Base-by-base conservation (phyloP, 2,329 filamentous ascomycete species). In the Hypoxylon sp. region DNA sequence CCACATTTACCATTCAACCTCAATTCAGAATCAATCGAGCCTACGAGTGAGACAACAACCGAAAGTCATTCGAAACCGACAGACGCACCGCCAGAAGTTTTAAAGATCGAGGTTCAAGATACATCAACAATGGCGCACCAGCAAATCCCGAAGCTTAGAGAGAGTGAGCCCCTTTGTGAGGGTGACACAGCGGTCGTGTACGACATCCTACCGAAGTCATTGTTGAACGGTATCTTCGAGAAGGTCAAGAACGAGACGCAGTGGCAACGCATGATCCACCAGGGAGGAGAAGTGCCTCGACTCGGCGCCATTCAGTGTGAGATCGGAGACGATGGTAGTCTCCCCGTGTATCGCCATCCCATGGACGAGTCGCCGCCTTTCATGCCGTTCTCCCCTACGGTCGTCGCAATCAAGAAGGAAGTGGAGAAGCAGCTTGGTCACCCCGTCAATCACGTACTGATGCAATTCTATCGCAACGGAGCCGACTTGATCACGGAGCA, bases 401-500 rank as follows among this genome's bases (percentile, higher is more conserved):
- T 98, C 0, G 79, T 88, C 17, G 79, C 82, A 34, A 89, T 98
- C 61, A 89, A 89, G 62, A 76, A 79, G 13, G 84, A 85, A 56
- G 89, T 93, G 0, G 92, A 97, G 75, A 82, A 85, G 58, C 81
- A 87, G 15, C 83, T 97, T 1, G 90, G 91, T 0, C 95, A 98
- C 72, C 80, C 86, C 0, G 79, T 99, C 43, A 99, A 99, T 72
- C 95, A 99, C 75, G 94, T 89, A 1, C 80, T 99, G 49, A 96
- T 99, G 47, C 95, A 99, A 74, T 86, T 93, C 60, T 99, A 99
- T 74, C 91, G 95, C n/a, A 85, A 86, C 69, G 92, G 94, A 2
- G 88, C 87, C 49, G 95, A 99, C 78, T 93, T 93, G 75, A 99
- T 99, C 65, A 95, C 92, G 0, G 95, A 99, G 75, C 95, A 99